Conservation (phyloP, 192 early-diverging fungal species). For the Hyaloraphidium curvatum region DNA sequence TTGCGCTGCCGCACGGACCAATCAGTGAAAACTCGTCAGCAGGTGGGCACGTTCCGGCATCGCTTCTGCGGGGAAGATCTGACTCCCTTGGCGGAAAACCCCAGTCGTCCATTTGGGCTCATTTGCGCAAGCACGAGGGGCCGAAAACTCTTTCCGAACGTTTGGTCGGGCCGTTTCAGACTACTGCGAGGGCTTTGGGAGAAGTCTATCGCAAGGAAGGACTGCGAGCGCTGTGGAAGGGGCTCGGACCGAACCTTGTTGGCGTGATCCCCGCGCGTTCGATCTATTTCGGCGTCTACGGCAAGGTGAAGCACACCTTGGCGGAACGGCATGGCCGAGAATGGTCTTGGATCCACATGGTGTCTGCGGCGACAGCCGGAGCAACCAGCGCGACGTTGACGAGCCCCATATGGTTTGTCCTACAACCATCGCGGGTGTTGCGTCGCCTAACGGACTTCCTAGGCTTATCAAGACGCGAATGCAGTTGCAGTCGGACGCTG, state of each 20-base stretch:
- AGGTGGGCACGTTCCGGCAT: slow-evolving; percentile 29
- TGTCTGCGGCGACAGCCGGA: slow-evolving; percentile 54
- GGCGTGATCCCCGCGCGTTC: slow-evolving; percentile 92
- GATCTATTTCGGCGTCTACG: slow-evolving; percentile 87
- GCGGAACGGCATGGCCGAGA: slow-evolving; percentile 59
- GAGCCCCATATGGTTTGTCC: slow-evolving; percentile 65
- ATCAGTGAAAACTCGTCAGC: slow-evolving; percentile 69
- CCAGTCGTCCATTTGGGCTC: slow-evolving; percentile 1
- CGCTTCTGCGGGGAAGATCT: not conserved
- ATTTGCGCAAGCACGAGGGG: not conserved
- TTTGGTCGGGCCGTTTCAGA: slow-evolving; percentile 17
- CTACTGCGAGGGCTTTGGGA: slow-evolving; percentile 18
- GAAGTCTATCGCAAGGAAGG: slow-evolving; percentile 59
- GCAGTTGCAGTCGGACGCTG: slow-evolving; percentile 48
- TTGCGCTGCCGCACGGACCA: not conserved
- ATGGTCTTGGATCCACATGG: slow-evolving; percentile 55
- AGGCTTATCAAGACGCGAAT: slow-evolving; percentile 86
- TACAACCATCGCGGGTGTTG: not conserved
- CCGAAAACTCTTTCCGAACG: slow-evolving; percentile 5
- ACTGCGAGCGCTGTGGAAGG: slow-evolving; percentile 69
- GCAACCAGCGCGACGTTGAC: slow-evolving; percentile 62
- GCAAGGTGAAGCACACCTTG: slow-evolving; percentile 64
- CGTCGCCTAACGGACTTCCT: not conserved
- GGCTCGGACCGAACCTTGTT: slow-evolving; percentile 79
- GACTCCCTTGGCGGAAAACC: not conserved